Base-by-base conservation (phyloP, 2,329 filamentous ascomycete species). In the Dactylellina leptospora region DNA sequence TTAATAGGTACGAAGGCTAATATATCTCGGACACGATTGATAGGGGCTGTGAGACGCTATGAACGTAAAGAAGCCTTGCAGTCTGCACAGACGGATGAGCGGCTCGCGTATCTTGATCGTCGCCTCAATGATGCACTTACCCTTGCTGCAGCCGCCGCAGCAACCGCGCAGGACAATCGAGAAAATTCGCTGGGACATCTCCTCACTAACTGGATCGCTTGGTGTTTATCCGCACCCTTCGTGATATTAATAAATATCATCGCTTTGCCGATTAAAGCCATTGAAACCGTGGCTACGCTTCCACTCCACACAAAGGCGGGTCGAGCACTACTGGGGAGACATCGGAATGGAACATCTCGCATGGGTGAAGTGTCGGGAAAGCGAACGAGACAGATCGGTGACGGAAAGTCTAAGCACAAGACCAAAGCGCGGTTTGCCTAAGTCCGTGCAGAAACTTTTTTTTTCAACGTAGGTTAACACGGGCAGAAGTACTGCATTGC, bases 41-140 rank as follows among this genome's bases (percentile, higher is more conserved):
- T n/a, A 45, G 75, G 76, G 50, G 93, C 93, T 2, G 90, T 97
- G 45, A 86, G 93, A 18, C 87, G 92, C 33, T 96, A 96, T 77
- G 93, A 97, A 81, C 97, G 96, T 81, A 90, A 92, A 76, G 87
- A 90, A 3, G 89, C 89, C 0, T 83, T 93, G 5, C 85, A 92
- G 25, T 85, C 90, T 8, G 84, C 89, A 60, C 89, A 93, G 77
- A 91, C 88, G 1, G 92, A 96, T 74, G 85, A 87, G 6, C 86
- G 90, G 22, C 85, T 97, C 66, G 85, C 86, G 40, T 85, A 87
- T 18, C 82, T 96, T 3, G 90, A 96, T 74, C 82, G 83, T 0
- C 85, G 89, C 33, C 80, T 96, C 11, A 86, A 88, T 73, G 92
- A 96, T 76, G 89, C 91, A 2, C 84, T 96, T 47, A 86, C 90